Evolutionary conservation across 2,329 filamentous ascomycete species (phyloP).

Genomic region (Neofusicoccum cordaticola): DNA sequence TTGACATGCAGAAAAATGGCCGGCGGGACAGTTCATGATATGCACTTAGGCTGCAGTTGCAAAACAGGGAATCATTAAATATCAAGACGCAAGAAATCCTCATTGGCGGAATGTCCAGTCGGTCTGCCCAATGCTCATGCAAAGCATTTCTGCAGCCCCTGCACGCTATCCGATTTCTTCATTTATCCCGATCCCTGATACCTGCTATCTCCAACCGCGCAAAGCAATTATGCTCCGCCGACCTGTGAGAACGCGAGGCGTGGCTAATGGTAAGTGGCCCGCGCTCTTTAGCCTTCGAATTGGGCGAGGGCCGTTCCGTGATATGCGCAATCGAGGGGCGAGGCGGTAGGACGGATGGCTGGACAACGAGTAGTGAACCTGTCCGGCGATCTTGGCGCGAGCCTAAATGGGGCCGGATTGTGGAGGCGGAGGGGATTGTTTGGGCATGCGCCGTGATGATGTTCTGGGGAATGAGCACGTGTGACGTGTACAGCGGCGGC

Average conservation of each 20-base stretch:
- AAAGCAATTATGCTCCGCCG: not conserved
- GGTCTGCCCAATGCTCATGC: not conserved
- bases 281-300: slow-evolving; percentile 2
- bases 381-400: slow-evolving; percentile 5
- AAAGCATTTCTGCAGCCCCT: not conserved
- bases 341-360: not conserved
- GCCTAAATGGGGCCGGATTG: not conserved
- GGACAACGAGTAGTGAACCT: not conserved
- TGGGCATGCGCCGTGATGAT: not conserved
- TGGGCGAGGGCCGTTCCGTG: not conserved
- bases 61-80: not conserved
- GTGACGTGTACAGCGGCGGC: slow-evolving; percentile 12
- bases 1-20: not conserved
- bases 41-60: not conserved
- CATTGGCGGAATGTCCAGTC: not conserved
- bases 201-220: not conserved
- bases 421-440: not conserved
- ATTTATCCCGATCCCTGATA: not conserved
- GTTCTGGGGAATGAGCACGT: slow-evolving; percentile 5
- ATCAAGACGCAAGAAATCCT: not conserved
- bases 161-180: not conserved
- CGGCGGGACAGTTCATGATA: not conserved
- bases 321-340: not conserved
- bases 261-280: slow-evolving; percentile 9
- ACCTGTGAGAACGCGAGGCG: slow-evolving; percentile 2